A percentile compares a stretch with the other conserved stretches of the same genome.
These are phyloP conservation scores for Rutstroemia sp. DNA, from an alignment of 2,329 filamentous ascomycete species.

Conservation along the genomic window DNA sequence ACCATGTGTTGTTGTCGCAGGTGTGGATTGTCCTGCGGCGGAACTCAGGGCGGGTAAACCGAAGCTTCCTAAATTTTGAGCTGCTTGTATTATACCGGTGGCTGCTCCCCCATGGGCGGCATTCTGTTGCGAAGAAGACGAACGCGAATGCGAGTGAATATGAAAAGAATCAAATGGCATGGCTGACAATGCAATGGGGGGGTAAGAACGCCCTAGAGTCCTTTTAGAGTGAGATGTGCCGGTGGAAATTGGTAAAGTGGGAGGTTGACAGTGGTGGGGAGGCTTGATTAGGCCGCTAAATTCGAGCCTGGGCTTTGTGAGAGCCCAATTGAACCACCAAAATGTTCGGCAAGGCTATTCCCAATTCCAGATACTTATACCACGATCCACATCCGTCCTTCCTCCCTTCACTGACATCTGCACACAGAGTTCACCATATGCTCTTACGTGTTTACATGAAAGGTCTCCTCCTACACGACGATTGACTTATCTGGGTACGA, in stretches of 20 bases:
- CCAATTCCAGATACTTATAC: no score
- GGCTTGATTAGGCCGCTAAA: not conserved
- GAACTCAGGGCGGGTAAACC: constrained; percentile 25
- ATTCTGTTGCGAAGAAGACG: constrained; percentile 20
- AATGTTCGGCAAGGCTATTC: no score
- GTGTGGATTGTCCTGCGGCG: constrained; percentile 28
- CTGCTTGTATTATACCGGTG: constrained; percentile 24
- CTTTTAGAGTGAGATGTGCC: not conserved
- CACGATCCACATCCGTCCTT: no score
- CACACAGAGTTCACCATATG: no score
- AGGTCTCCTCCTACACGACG: no score
- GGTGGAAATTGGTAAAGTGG: not conserved
- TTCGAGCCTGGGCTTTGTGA: no score
- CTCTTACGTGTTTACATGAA: no score
- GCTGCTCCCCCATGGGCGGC: constrained; percentile 16
- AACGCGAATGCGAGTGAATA: constrained; percentile 15
- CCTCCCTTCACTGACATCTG: no score
- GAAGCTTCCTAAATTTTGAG: constrained; percentile 26
- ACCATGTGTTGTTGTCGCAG: constrained; percentile 19
- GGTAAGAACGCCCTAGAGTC: not conserved
- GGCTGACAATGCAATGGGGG: not conserved
- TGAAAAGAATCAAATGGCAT: constrained; percentile 17
- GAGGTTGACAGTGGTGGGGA: not conserved
- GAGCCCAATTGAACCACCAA: no score
- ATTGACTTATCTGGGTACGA: no score